Base-by-base conservation (phyloP, 2,329 filamentous ascomycete species). In the Fusarium succisae region DNA sequence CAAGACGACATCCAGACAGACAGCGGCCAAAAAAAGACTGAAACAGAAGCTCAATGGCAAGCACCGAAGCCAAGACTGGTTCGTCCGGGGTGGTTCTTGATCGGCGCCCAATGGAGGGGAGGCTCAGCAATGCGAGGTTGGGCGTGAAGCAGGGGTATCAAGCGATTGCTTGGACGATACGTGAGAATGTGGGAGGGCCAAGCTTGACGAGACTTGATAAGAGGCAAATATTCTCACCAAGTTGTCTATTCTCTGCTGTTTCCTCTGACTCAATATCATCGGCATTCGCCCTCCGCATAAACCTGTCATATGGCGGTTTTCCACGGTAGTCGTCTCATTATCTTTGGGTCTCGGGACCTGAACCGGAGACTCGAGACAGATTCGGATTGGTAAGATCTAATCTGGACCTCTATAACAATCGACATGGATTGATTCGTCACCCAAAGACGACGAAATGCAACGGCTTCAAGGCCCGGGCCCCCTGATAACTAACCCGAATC, bases 31-130 rank as follows among this genome's bases (percentile, higher is more conserved):
- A 55, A 55, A 47, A 24, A 47, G 24, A 39, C 50, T 51, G 58
- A 58, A 51, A 41, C 37, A 50, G 48, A 53, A 73, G 54, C 66
- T 71, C 66, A 43, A 74, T 68, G 70, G 68, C 57, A 73, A 63
- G 63, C 68, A 71, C 57, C n/a, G 28, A 28, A 54, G 53, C 68
- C 66, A 62, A 71, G 71, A 68, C 68, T 59, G 45, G 67, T 61
- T 69, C 60, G 61, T 60, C 71, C 26, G 55, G 71, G 71, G 71
- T 58, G 26, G 56, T 72, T 63, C 65, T 69, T 57, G 67, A 74
- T 74, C 72, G 55, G 71, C 67, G 72, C 72, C 72, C 72, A 74
- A 74, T 74, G 48, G 67, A 74, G 58, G 63, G 67, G 66, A 66
- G 63, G 60, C 57, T 69, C 66, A 63, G 68, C 54, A 66, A 60